phyloP scores from a whole-genome alignment of 2,329 filamentous ascomycete species.

The Cercospora nicotianae region DNA sequence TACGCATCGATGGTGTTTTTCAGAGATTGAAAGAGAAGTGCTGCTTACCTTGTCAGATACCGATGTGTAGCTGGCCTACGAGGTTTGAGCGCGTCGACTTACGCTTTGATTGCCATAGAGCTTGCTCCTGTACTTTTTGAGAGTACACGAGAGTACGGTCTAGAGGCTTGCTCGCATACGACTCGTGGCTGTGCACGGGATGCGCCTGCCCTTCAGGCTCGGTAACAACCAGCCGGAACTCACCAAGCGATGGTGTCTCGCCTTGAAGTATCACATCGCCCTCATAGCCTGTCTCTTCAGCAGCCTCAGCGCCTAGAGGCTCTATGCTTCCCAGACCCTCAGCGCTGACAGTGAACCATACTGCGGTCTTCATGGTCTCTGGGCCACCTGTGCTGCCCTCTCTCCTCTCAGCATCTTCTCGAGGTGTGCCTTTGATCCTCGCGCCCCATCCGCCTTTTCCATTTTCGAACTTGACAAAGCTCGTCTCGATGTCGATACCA shows the following conservation, averaged over 20 bases:
- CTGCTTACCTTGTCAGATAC: slow-evolving; percentile 47
- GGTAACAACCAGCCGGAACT: slow-evolving; percentile 77
- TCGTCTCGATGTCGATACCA: slow-evolving; percentile 83
- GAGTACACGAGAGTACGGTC: slow-evolving; percentile 76
- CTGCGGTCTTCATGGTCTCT: slow-evolving; percentile 66
- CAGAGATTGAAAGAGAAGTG: slow-evolving; percentile 62
- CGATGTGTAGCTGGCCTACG: slow-evolving; percentile 28
- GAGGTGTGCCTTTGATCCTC: slow-evolving; percentile 77
- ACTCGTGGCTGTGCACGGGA: slow-evolving; percentile 60
- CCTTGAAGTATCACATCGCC: slow-evolving; percentile 70
- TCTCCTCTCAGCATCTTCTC: slow-evolving; percentile 60
- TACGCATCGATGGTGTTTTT: slow-evolving; percentile 64
- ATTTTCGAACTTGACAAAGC: slow-evolving; percentile 89
- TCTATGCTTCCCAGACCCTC: slow-evolving; percentile 72
- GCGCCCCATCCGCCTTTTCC: slow-evolving; percentile 79
- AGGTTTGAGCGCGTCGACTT: slow-evolving; percentile 27
- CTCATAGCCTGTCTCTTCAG: slow-evolving; percentile 57
- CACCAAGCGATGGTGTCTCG: slow-evolving; percentile 68
- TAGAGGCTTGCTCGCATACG: slow-evolving; percentile 67
- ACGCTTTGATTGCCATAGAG: slow-evolving; percentile 81
- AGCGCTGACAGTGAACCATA: slow-evolving; percentile 79
- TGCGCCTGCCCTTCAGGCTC: slow-evolving; percentile 65
- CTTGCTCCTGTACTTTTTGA: slow-evolving; percentile 62
- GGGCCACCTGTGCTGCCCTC: slow-evolving; percentile 27
- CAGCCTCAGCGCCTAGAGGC: slow-evolving; percentile 56